These are phyloP conservation scores for Blastobotrys proliferans DNA, from an alignment of 1,139 yeast species.

Conservation along the genomic window DNA sequence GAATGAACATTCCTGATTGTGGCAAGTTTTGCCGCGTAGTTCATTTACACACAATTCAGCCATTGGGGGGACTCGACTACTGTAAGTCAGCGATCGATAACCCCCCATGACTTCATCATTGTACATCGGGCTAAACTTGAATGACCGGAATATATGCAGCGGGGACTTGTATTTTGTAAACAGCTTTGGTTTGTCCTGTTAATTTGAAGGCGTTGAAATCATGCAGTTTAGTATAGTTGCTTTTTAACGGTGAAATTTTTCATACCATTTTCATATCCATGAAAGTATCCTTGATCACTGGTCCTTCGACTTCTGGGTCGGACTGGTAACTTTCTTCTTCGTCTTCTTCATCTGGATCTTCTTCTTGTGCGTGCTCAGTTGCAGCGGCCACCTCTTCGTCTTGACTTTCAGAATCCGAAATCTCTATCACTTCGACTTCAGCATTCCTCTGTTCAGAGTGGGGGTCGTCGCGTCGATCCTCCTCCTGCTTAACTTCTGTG, in stretches of 20 bases:
- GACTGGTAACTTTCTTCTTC: neutral
- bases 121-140: constrained; percentile 30
- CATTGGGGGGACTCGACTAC: constrained; percentile 22
- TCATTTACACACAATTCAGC: constrained; percentile 30
- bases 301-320: constrained; percentile 2
- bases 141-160: constrained; percentile 27
- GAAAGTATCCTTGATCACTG: constrained; percentile 13
- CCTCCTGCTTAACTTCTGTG: no score
- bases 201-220: neutral
- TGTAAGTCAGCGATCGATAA: constrained; percentile 30
- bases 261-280: constrained; percentile 18
- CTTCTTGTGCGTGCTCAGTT: neutral
- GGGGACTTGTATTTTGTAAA: constrained; percentile 30
- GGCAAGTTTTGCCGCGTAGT: constrained; percentile 24
- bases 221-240: neutral
- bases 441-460: no score
- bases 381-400: neutral
- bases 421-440: constrained; percentile 32
- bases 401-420: constrained; percentile 15
- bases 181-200: constrained; percentile 18
- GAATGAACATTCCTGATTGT: constrained; percentile 23
- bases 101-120: constrained; percentile 20
- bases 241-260: neutral
- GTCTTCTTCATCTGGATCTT: neutral
- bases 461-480: no score